Evolutionary conservation across 441 rosid genomes (phyloP), one percentile per base, ranked within the genome.

Genomic region (Pelargonium myrrhifolium): DNA sequence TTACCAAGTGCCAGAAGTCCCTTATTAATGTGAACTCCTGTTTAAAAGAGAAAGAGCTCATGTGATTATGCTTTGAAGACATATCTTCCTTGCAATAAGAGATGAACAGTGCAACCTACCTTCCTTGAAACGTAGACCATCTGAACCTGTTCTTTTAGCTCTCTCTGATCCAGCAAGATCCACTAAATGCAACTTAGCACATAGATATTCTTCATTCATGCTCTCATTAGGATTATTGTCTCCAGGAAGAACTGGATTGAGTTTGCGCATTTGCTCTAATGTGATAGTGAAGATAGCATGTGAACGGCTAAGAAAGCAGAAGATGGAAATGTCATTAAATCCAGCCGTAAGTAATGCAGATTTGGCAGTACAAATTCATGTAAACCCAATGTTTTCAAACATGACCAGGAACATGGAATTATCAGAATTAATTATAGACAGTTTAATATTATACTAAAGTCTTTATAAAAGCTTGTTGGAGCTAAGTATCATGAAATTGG

Each of bases 101-200:
- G 21, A 68, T 47, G 35, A 71, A 51, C 68, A 68, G 47, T 45
- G 49, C 51, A 65, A 68, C 86, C 65, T 67, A 90, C 99, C 99
- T 92, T 94, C 99, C 77, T 94, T 94, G 71, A 94, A 92, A 60
- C 98, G 90, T 78, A 94, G 53, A 67, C 99, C 99, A 69, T 92
- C 93, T 9, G 98, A 94, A 72, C 99, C 98, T 9, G 98, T 94
- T 83, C 99, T 81, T 78, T 94, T 94, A 60, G 99, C 99, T 74
- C 99, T 76, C 79, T 92, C 99, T 0, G 99, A 94, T 71, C 99
- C 99, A 72, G 99, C 99, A 74, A 94, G 99, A 82, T 94, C 99
- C 68, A 94, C 99, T 24, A 94, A 78, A 82, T 94, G 99, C 81
- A 94, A 77, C 84, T 94, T 94, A 43, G 99, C 99, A 79, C 97